Evolutionary conservation across 1,284 basidiomycete species (phyloP), one percentile per base, ranked within the genome.

Genomic region (Cryptococcus depauperatus): DNA sequence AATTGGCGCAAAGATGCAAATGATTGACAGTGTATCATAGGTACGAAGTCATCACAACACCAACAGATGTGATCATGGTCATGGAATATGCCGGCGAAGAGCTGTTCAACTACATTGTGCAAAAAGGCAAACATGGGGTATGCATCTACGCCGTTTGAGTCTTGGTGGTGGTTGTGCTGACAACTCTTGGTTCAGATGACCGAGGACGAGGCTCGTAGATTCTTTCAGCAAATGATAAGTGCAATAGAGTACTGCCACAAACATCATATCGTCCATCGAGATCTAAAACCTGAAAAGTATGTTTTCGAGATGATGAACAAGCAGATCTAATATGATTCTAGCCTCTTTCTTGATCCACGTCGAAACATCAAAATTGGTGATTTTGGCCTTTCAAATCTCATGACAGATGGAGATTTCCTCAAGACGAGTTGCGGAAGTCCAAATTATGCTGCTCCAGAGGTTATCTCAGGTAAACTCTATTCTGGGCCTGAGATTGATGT

Each of bases 401-500:
- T 95, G 76, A 84, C 82, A 56, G 91, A 95, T 63, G 91, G 91
- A 1, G 88, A 91, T 65, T 95, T 95, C 68, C 74, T 96, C 51
- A 87, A 88, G 62, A 96, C 91, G 8, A 90, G 85, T 57, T 95
- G 91, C 67, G 91, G 91, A 1, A 90, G 85, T 66, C 91, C 91
- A 1, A 95, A 96, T 69, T 96, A 96, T 59, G 91, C 91, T 44
- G 91, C 91, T 0, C 91, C 91, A 2, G 91, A 96, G 63, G 91
- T 96, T 58, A 93, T 96, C 58, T 79, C 83, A 19, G 90, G 90
- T 13, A 86, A 86, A 48, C 76, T 92, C 7, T 96, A 96, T 64
- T 89, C 88, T 1, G 91, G 91, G 0, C 90, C 91, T 0, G 91
- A 93, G 69, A 92, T 95, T 58, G 91, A 96, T 59, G 89, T 95